Evolutionary conservation across 2,329 filamentous ascomycete genomes (phyloP), one percentile per base, ranked within the genome.

Genomic region (Paecilomyces formosus): DNA sequence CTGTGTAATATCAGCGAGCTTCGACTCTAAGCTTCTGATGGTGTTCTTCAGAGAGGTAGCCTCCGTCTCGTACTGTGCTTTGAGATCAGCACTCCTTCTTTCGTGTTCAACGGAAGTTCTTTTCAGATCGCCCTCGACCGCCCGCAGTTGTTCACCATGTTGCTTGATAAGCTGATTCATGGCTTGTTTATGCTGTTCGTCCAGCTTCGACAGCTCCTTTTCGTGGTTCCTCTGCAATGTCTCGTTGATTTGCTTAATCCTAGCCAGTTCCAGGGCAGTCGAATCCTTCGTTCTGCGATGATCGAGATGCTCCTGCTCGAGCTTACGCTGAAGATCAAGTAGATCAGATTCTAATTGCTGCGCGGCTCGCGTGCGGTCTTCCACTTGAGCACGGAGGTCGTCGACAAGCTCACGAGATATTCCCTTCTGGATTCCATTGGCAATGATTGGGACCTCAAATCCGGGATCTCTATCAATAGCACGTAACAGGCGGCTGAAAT

Each of bases 361-460:
- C 30, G 87, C 75, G 1, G 77, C 78, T 61, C 84, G 78, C 22
- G 85, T 86, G 62, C 88, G 90, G 60, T 93, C 87, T 60, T 89
- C 86, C 0, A 96, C 74, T 69, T 97, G 88, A 3, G 81, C 81
- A 55, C 90, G 86, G 31, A 99, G 78, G 1, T 88, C 88, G 71
- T 99, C 94, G 3, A 99, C 89, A 39, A 97, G 79, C 67, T 97
- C 91, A 49, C 93, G 85, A n/a, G 95, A 96, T 39, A 99, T 89
- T 3, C 93, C 93, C 67, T 93, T 92, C 64, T 94, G 87, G 11
- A 92, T 78, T 0, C 89, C 90, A 68, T 92, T 91, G 51, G 87
- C 82, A 58, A 92, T 81, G 11, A 94, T 84, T 0, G 91, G 88
- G 26, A 95, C 87, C 71, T 99, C 94, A 61, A 95, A 79, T 1